phyloP scores from a whole-genome alignment of 208 protist species.

The Trichomonas vaginalis region DNA sequence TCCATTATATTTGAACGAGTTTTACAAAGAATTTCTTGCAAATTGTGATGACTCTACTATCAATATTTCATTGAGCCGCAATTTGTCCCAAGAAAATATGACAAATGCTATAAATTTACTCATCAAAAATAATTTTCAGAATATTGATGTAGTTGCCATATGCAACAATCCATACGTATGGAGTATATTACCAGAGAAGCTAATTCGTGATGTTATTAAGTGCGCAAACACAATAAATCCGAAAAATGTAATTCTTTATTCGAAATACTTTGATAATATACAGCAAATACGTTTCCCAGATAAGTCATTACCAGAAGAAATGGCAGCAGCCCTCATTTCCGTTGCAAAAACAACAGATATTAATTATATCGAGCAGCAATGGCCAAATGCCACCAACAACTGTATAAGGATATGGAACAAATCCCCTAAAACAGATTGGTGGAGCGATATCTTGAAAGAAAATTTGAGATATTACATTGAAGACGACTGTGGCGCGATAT shows the following conservation, averaged over 20 bases:
- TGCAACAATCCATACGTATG: background rate
- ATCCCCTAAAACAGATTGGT: background rate
- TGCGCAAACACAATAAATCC: background rate
- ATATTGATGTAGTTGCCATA: background rate
- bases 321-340: background rate
- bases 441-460: background rate
- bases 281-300: background rate
- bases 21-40: background rate
- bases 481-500: background rate
- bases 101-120: background rate
- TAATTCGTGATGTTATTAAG: background rate
- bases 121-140: background rate
- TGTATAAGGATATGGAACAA: background rate
- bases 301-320: background rate
- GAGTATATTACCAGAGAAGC: background rate
- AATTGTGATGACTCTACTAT: background rate
- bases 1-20: background rate
- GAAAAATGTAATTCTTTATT: background rate
- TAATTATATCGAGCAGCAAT: background rate
- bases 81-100: background rate
- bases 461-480: background rate
- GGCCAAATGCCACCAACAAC: background rate
- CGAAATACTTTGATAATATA: background rate
- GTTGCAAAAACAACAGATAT: background rate
- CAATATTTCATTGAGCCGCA: background rate